Evolutionary conservation across 2,329 filamentous ascomycete genomes (phyloP), one percentile per base, ranked within the genome.

Genomic region (Triangularia verruculosa): DNA sequence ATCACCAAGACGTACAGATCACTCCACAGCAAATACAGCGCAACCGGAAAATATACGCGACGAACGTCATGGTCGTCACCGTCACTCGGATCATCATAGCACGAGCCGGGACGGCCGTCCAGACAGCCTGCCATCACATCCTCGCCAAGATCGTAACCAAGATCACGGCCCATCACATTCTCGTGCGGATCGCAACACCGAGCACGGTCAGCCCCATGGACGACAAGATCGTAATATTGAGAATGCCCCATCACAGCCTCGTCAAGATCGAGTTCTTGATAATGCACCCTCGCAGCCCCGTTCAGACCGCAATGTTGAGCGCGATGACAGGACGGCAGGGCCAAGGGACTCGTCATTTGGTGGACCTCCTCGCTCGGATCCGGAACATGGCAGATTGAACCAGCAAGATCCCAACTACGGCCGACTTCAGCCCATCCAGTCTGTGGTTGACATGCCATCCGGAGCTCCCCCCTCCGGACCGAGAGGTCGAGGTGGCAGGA

Each of bases 401-500:
- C 81, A 84, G 65, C 82, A 86, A 67, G 86, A 89, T 72, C 83
- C 84, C 15, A 86, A 84, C 62, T 88, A 88, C 69, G 86, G 86
- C 27, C 83, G 86, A 1, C 77, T 89, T 56, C 88, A 85, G 66
- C 76, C 82, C 1, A 79, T 82, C 57, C 77, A 80, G 57, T 77
- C 78, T 24, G 73, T 79, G 30, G 70, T 71, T 27, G 79, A 73
- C 74, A 78, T 83, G 47, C 85, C 85, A 3, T n/a, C 20, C 20
- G 82, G 82, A n/a, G 86, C 84, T 1, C 85, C 86, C 81, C 58
- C 82, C 79, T 67, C 82, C 79, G 70, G 83, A 79, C 63, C 78
- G 76, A 64, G 79, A 76, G 68, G 74, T 75, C 54, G 71, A 74
- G 66, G 66, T 53, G 78, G 81, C 3, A 72, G 74, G 57, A 72